Conservation (phyloP, 2,329 filamentous ascomycete species). For the Colletotrichum lentis region DNA sequence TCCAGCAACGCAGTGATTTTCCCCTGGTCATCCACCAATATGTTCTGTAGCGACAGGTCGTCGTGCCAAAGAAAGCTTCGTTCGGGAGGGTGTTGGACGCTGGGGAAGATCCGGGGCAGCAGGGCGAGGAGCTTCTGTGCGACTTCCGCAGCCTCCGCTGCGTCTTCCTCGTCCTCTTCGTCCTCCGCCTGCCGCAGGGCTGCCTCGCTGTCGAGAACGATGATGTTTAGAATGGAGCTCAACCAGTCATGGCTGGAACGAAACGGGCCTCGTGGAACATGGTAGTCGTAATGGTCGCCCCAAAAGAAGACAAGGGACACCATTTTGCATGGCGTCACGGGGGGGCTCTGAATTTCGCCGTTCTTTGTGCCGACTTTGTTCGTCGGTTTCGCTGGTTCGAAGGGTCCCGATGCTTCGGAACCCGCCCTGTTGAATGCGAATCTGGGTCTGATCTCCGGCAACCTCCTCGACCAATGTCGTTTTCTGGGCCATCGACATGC, state of each 20-base stretch:
- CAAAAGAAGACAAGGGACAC: constrained; percentile 49
- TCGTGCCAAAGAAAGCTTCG: constrained; percentile 49
- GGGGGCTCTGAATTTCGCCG: constrained; percentile 19
- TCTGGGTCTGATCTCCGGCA: constrained; percentile 44
- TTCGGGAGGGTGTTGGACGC: constrained; percentile 40
- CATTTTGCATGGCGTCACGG: constrained; percentile 41
- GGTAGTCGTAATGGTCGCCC: constrained; percentile 44
- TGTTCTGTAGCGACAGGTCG: constrained; percentile 51
- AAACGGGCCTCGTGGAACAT: constrained; percentile 50
- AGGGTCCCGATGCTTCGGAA: constrained; percentile 4
- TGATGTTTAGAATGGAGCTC: constrained; percentile 44
- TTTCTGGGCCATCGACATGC: constrained; percentile 47
- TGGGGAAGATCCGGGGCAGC: constrained; percentile 47
- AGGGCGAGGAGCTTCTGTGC: constrained; percentile 44
- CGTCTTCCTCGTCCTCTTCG: constrained; percentile 46
- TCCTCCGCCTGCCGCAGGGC: constrained; percentile 40
- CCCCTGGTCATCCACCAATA: constrained; percentile 50
- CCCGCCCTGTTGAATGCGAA: not conserved
- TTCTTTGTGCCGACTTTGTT: not conserved
- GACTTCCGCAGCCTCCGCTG: constrained; percentile 41
- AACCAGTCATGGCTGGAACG: constrained; percentile 51
- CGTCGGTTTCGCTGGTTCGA: not conserved
- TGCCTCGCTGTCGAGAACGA: constrained; percentile 43
- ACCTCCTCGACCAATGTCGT: constrained; percentile 44
- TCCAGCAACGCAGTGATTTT: constrained; percentile 51